Base-by-base conservation (phyloP, 1,139 yeast species). In the Kluyveromyces sp. region DNA sequence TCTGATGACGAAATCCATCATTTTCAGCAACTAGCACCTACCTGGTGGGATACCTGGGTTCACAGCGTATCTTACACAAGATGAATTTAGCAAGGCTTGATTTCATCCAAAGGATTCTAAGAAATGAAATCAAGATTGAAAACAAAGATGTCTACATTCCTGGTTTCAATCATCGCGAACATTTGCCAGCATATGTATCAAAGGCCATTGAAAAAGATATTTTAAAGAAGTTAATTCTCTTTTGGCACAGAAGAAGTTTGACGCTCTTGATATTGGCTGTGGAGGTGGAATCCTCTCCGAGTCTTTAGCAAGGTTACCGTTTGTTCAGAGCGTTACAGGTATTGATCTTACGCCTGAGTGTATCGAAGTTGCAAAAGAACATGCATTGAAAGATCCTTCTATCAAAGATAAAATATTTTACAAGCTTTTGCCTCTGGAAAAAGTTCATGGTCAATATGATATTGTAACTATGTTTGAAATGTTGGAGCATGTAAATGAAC, bases 1-100 rank as follows among this genome's bases (percentile, higher is more conserved):
- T 64, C 70, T 1, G 50, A 64, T 6, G 73, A 72, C 36, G 97
- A 92, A 64, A 72, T 82, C 63, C 65, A 75, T 15, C 98, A 94
- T 65, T 92, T 92, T 67, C 81, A 86, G 56, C 78, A 81, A 34
- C 71, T 92, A 44, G 98, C 99, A 1, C 74, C 83, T 10, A 68
- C 87, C 27, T 92, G 98, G 99, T 92, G 99, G 98, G 96, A 94
- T 60, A 82, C 86, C 21, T 70, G 82, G 53, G 98, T 0, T 86
- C 97, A 3, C 97, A 92, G 61, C 71, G 97, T 36, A 86, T 92
- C 48, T 73, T 94, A 41, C 98, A 92, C 67, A 85, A 89, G 67
- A 92, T 92, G 98, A 94, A 92, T 63, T 70, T 87, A 46, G 72
- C 87, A 44, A 72, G 98, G 52, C 77, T 92, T 83, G 97, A 90